Evolutionary conservation across 2,329 filamentous ascomycete genomes (phyloP).

Genomic region (Trichocomaceae sp.): DNA sequence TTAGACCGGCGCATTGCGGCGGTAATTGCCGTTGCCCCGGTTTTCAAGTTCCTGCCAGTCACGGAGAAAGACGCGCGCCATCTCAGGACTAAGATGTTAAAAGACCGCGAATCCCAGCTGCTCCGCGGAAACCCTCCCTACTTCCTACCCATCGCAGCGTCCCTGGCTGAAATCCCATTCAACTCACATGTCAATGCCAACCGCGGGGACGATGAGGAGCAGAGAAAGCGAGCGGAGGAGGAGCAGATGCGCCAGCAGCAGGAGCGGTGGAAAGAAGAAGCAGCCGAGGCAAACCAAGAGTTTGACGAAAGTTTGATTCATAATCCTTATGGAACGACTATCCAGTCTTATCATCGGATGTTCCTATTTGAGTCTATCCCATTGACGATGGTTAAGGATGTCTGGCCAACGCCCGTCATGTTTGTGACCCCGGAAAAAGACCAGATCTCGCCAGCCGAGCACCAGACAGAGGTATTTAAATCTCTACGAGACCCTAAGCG

Average conservation of each 20-base stretch:
- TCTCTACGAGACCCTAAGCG: neutral
- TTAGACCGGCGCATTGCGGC: conserved; percentile 26
- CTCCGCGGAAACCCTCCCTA: conserved; percentile 33
- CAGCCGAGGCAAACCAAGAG: conserved; percentile 13
- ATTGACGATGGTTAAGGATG: conserved; percentile 14
- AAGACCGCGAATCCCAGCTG: conserved; percentile 36
- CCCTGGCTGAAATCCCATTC: conserved; percentile 31
- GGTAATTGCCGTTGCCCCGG: conserved; percentile 23
- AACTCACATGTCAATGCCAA: conserved; percentile 25
- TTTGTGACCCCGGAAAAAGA: conserved; percentile 26
- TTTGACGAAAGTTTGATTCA: conserved; percentile 14
- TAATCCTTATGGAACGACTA: conserved; percentile 17
- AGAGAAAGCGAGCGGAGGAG: conserved; percentile 12
- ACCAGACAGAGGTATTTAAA: conserved; percentile 22
- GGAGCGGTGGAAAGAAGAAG: conserved; percentile 14
- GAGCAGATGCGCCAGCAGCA: neutral
- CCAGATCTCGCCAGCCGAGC: conserved; percentile 19
- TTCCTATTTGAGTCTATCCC: conserved; percentile 18
- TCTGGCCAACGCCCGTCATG: conserved; percentile 19
- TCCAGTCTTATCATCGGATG: conserved; percentile 28
- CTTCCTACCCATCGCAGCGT: conserved; percentile 32
- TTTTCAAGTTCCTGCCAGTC: conserved; percentile 14
- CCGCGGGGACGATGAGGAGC: conserved; percentile 10
- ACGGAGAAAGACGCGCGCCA: conserved; percentile 12
- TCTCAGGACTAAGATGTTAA: conserved; percentile 26